Evolutionary conservation across 495 filamentous ascomycete species (phyloP).

Genomic region (Penicillium paxilli): DNA sequence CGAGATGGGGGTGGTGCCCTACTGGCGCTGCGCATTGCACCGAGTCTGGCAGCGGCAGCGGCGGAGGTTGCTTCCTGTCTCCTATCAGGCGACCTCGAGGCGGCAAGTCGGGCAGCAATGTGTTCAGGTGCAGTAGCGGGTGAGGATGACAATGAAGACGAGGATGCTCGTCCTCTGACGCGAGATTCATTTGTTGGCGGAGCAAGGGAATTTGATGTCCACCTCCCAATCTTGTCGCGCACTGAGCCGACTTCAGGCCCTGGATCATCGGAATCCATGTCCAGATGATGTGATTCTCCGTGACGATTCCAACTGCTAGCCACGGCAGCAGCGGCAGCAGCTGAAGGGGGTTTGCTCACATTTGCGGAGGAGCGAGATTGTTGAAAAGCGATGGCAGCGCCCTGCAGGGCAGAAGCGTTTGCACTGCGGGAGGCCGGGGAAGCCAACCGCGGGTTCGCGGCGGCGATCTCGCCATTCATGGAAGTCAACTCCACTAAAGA

Average conservation of each 20-base stretch:
- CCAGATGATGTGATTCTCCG: slow-evolving; percentile 13
- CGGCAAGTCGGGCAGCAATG: slow-evolving; percentile 40
- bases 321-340: slow-evolving; percentile 16
- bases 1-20: slow-evolving; percentile 15
- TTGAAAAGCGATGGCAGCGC: slow-evolving; percentile 40
- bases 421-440: slow-evolving; percentile 25
- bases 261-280: slow-evolving; percentile 23
- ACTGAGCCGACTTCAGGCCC: slow-evolving; percentile 41
- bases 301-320: slow-evolving; percentile 20
- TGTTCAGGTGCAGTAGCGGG: slow-evolving; percentile 30
- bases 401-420: slow-evolving; percentile 35
- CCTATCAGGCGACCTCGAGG: slow-evolving; percentile 27
- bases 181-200: neutral
- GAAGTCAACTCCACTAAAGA: slow-evolving; percentile 13
- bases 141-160: slow-evolving; percentile 19
- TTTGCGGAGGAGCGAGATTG: slow-evolving; percentile 18
- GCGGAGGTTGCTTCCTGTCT: slow-evolving; percentile 3
- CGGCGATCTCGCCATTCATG: slow-evolving; percentile 37
- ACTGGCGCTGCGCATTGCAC: slow-evolving; percentile 24
- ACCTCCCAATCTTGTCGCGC: slow-evolving; percentile 42
- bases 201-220: slow-evolving; percentile 26
- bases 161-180: slow-evolving; percentile 10
- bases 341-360: slow-evolving; percentile 14
- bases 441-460: slow-evolving; percentile 33
- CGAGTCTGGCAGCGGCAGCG: slow-evolving; percentile 16